Base-by-base conservation (phyloP, 2,329 filamentous ascomycete genomes). In the Piedraia hortae region DNA sequence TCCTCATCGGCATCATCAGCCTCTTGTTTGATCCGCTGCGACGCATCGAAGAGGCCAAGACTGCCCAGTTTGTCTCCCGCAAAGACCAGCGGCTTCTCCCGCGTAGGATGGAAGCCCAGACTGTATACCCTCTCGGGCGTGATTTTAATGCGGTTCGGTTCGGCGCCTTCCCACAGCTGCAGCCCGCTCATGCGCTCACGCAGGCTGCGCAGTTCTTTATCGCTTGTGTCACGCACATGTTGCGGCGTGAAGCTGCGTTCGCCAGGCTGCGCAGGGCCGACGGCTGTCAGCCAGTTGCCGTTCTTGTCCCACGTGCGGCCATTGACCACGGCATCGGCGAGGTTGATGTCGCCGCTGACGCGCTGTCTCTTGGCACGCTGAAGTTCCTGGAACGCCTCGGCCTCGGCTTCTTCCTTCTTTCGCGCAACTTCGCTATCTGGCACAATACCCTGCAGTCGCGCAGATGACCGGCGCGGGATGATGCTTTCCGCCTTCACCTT, bases 11-110 rank as follows among this genome's bases (percentile, higher is more conserved):
- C 60, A 25, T 66, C 62, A 9, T 43, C 43, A 14, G 52, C 47
- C 22, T 54, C 44, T 28, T 52, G 48, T 21, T 43, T 38, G 21
- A 47, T 41, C 22, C 41, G 25, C 32, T 88, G 77, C 0, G 73
- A 80, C 1, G 69, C 78, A 39, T 97, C 82, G 24, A 91, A 82
- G 1, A 97, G 62, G 1, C 85, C 85, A 26, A 93, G 55, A 12
- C 77, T 73, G 1, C 85, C 82, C 31, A 88, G 59, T 42, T 97
- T 97, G 37, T 97, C 85, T 6, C 82, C 82, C 0, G 82, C 82
- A 39, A 97, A 88, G 2, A 93, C 59, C 3, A 97, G 53, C 0
- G 80, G 66, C 36, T 93, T 93, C 3, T 80, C 65, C 26, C 66
- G 55, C 0, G 67, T 80, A 0, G 85, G 85, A 36, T 97, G 85